Base-by-base conservation (phyloP, 2,329 filamentous ascomycete genomes). In the Parafenestella ontariensis region DNA sequence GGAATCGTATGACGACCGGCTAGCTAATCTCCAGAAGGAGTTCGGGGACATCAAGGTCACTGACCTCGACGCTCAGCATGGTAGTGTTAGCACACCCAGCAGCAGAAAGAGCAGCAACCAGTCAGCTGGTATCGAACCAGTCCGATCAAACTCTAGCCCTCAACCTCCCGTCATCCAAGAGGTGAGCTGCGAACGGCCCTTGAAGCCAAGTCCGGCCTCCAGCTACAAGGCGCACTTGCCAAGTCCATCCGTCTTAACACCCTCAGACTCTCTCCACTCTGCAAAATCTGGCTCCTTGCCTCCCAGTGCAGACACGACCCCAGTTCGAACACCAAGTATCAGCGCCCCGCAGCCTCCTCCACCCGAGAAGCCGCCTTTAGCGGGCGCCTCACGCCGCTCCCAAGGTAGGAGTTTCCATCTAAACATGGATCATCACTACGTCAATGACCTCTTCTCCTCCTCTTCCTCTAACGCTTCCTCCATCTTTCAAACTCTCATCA, bases 21-120 rank as follows among this genome's bases (percentile, higher is more conserved):
- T 71, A 15, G 62, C 62, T 17, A 69, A 64, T 26, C 42, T 69
- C 13, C 65, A 71, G 24, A 64, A 62, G 44, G 68, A 71, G 39
- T 69, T 71, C 47, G 67, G 62, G 5, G 56, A 63, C 23, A 56
- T 56, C 0, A 41, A 46, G 7, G 51, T 69, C 20, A 49, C 24
- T 13, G 46, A 49, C 23, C 26, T 49, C 3, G 46, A 49, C 36
- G 46, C 41, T n/a, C 54, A 57, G 33, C 51, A 43, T 24, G 44
- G 18, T 3, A 44, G 18, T 24, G 44, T 15, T 3, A 44, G 18
- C 26, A 44, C 15, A 26, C 18, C 13, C 43, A 28, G 43, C 9
- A 28, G 21, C 13, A 20, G 5, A 9, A 29, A 15, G 23, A 17
- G n/a, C 8, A 36, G 45, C 33, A 13, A 29, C n/a, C n/a, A n/a